Conservation (phyloP, 768 basidiomycete species). For the Dacryopinax primogenitus region DNA sequence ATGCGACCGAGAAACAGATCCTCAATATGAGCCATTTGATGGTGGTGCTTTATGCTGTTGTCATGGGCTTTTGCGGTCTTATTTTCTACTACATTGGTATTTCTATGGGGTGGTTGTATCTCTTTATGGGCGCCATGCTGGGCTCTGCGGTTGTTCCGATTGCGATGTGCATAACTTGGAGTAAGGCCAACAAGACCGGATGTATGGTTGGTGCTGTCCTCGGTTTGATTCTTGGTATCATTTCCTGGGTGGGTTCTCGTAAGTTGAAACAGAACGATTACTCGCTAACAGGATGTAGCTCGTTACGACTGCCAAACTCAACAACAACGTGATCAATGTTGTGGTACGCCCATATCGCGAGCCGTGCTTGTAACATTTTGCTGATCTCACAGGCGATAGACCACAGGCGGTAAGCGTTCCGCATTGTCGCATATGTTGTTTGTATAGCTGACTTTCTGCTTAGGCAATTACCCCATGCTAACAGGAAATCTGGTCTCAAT, state of each 20-base stretch:
- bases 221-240: slow-evolving; percentile 58
- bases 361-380: background rate
- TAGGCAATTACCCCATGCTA: slow-evolving; percentile 44
- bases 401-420: background rate
- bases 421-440: background rate
- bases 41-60: slow-evolving; percentile 51
- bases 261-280: background rate
- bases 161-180: slow-evolving; percentile 75
- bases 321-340: slow-evolving; percentile 59
- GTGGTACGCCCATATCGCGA: slow-evolving; percentile 21
- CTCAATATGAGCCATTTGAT: slow-evolving; percentile 54
- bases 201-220: slow-evolving; percentile 59
- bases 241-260: slow-evolving; percentile 48
- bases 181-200: slow-evolving; percentile 71
- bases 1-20: slow-evolving; percentile 62
- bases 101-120: slow-evolving; percentile 85
- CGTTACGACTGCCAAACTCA: slow-evolving; percentile 58
- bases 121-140: slow-evolving; percentile 64
- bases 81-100: slow-evolving; percentile 86
- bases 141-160: slow-evolving; percentile 80
- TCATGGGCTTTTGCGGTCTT: slow-evolving; percentile 71
- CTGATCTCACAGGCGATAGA: background rate
- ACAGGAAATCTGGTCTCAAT: slow-evolving; percentile 84
- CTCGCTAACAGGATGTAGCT: slow-evolving; percentile 25
- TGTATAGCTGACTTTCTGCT: background rate